Conservation (phyloP, 1,284 basidiomycete genomes). For the Moesziomyces parantarcticus region DNA sequence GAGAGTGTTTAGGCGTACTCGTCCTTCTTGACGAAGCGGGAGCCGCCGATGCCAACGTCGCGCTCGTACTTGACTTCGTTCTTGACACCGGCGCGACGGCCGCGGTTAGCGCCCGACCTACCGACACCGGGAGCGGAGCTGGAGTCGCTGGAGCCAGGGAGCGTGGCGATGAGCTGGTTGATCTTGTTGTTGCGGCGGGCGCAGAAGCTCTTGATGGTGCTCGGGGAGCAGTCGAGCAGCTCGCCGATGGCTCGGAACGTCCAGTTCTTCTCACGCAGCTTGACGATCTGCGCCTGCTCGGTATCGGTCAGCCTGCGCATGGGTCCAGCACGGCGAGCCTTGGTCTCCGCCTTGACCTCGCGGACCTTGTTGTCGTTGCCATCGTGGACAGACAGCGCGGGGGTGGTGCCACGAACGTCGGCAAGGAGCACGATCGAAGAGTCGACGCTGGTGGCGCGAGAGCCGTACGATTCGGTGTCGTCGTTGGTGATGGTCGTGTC, state of each 20-base stretch:
- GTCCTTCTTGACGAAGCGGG: constrained; percentile 8
- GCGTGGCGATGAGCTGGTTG: background rate
- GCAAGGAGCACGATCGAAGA: background rate
- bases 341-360: background rate
- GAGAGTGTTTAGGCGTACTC: background rate
- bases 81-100: background rate
- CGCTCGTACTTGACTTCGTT: constrained; percentile 2
- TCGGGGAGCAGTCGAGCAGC: background rate
- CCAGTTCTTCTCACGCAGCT: background rate
- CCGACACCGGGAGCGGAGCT: too few species aligned
- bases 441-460: background rate
- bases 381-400: background rate
- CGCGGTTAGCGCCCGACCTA: background rate
- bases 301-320: constrained; percentile 2
- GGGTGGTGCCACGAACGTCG: background rate
- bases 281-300: constrained; percentile 13
- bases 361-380: too few species aligned
- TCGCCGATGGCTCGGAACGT: too few species aligned
- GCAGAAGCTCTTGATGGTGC: constrained; percentile 10
- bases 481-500: background rate
- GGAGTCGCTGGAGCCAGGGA: background rate
- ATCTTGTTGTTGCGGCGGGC: constrained; percentile 1
- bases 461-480: background rate
- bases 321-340: background rate
- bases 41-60: background rate